These are phyloP conservation scores for Rubus parviflorus DNA, from an alignment of 306 rosid genomes.

Conservation along the genomic window DNA sequence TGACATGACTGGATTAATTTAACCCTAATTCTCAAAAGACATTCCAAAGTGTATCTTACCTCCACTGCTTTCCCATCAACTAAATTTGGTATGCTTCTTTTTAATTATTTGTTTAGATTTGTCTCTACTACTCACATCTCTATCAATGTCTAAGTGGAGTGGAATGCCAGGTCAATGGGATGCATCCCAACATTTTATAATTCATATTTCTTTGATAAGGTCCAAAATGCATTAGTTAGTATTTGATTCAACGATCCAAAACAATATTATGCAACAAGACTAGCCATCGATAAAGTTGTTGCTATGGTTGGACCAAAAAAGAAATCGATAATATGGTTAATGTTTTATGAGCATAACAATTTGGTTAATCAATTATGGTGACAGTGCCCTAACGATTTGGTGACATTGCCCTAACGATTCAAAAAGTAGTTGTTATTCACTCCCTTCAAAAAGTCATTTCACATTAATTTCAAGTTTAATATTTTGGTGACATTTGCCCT, in stretches of 20 bases:
- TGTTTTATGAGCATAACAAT: not conserved
- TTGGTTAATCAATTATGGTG: not conserved
- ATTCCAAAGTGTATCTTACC: slow-evolving; percentile 46
- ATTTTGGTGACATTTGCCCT: too few species aligned
- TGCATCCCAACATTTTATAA: slow-evolving; percentile 25
- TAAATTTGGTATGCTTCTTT: not conserved
- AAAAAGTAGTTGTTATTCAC: not conserved
- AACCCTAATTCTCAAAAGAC: slow-evolving; percentile 36
- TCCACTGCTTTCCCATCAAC: slow-evolving; percentile 27
- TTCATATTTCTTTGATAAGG: not conserved
- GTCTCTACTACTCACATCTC: slow-evolving; percentile 81
- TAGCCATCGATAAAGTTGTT: not conserved
- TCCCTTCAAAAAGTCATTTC: not conserved
- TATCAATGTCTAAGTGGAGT: slow-evolving; percentile 52
- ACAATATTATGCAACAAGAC: not conserved
- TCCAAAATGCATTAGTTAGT: not conserved
- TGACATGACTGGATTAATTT: slow-evolving; percentile 48
- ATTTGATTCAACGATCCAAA: slow-evolving; percentile 9
- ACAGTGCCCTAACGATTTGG: too few species aligned
- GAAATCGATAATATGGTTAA: not conserved
- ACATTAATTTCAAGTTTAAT: too few species aligned
- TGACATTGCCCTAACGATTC: too few species aligned
- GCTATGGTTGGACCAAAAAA: slow-evolving; percentile 2
- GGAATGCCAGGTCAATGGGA: slow-evolving; percentile 72
- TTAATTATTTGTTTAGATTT: slow-evolving; percentile 38